Percentiles rank a stretch among this genome's conserved stretches.
Conservation (phyloP, 495 filamentous ascomycete genomes). For the Penicillium paxilli region DNA sequence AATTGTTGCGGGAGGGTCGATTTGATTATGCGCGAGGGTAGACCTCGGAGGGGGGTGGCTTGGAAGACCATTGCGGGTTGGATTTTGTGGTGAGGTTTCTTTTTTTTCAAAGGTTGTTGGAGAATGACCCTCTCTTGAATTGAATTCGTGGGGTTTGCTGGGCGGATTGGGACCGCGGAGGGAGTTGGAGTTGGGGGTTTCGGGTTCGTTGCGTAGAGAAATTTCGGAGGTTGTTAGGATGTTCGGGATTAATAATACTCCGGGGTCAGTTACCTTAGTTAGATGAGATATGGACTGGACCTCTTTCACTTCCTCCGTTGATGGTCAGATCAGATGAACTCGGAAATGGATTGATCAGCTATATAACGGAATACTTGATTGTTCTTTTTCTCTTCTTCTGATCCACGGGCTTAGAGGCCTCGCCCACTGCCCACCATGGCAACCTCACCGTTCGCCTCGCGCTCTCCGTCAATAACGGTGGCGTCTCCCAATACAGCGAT, state of each 20-base stretch:
- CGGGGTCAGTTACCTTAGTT: constrained; percentile 18
- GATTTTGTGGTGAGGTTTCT: background rate
- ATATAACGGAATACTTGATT: too few species aligned
- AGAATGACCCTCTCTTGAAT: too few species aligned
- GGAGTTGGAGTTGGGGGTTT: background rate
- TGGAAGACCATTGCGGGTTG: constrained; percentile 35
- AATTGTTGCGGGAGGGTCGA: constrained; percentile 24
- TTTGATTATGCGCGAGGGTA: constrained; percentile 29
- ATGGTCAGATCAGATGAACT: too few species aligned
- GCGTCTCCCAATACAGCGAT: constrained; percentile 35
- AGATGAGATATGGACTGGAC: too few species aligned
- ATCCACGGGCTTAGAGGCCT: too few species aligned
- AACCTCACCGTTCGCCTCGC: constrained; percentile 42
- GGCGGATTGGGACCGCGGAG: too few species aligned
- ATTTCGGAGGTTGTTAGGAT: constrained; percentile 38
- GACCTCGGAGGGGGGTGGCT: constrained; percentile 26
- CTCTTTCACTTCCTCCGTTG: too few species aligned
- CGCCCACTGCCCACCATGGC: constrained; percentile 38
- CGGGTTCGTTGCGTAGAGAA: too few species aligned
- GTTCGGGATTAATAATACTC: constrained; percentile 40
- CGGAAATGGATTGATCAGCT: too few species aligned
- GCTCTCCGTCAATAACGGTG: constrained; percentile 31
- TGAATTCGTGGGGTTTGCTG: too few species aligned
- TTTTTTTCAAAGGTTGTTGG: too few species aligned
- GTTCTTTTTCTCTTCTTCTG: too few species aligned